These are phyloP conservation scores for Lactarius evosmus DNA, from an alignment of 768 basidiomycete species.

Conservation along the genomic window DNA sequence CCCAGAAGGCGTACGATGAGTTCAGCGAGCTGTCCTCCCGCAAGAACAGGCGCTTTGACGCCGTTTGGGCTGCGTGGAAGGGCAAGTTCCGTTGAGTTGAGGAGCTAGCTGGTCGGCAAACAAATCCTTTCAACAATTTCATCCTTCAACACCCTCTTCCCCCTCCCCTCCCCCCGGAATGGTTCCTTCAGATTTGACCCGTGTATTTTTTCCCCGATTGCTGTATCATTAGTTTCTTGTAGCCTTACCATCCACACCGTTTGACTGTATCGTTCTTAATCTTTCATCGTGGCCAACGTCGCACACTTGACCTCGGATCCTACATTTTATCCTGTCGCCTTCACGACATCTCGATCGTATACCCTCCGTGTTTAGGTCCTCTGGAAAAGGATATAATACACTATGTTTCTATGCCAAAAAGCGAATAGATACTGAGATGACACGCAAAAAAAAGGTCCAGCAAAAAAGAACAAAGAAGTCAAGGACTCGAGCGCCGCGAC, in stretches of 20 bases:
- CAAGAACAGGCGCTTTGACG: slow-evolving; percentile 55
- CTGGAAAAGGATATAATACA: slow-evolving; percentile 13
- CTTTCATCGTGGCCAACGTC: background rate
- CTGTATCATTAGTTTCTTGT: slow-evolving; percentile 21
- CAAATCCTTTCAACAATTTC: background rate
- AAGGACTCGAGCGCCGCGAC: background rate
- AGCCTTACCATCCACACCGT: background rate
- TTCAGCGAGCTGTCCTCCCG: slow-evolving; percentile 53
- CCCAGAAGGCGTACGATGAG: slow-evolving; percentile 54
- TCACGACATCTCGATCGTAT: background rate
- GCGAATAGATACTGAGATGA: slow-evolving; percentile 5
- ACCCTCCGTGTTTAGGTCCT: slow-evolving; percentile 14
- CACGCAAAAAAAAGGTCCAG: slow-evolving; percentile 7
- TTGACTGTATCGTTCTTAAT: slow-evolving; percentile 6
- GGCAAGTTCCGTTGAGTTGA: slow-evolving; percentile 29
- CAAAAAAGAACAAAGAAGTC: background rate
- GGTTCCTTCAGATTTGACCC: background rate
- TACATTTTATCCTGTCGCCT: background rate
- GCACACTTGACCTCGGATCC: background rate
- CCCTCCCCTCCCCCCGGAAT: too few species aligned
- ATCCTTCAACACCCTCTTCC: background rate
- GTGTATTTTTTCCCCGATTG: background rate
- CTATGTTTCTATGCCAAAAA: slow-evolving; percentile 7
- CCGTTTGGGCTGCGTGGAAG: slow-evolving; percentile 53
- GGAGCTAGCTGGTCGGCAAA: background rate